Base-by-base conservation (phyloP, 1,284 basidiomycete species). In the Naganishia sp. region DNA sequence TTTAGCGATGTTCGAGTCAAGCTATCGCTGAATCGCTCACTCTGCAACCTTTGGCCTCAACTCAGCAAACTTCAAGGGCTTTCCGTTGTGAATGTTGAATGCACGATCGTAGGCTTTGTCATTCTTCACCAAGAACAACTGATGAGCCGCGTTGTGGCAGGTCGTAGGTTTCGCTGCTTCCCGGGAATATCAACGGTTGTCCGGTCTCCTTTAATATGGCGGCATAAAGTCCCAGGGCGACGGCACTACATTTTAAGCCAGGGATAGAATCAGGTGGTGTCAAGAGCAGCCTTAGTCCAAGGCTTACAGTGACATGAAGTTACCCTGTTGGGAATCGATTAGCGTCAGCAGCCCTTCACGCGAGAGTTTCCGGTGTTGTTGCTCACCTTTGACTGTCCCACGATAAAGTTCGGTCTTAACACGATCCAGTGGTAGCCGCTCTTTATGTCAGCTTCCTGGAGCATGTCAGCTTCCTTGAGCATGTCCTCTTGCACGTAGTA, bases 241-340 rank as follows among this genome's bases (percentile, higher is more conserved):
- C 54, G 39, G 54, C 36, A 15, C 54, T 55, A 31, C 45, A 53
- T 23, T 28, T 3, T 28, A 28, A 28, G 28, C 28, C 28, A 53
- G 13, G 25, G 33, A 53, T 31, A 2, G 0, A 31, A n/a, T 23
- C 16, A 55, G 36, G 9, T 36, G 5, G 36, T 9, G 54, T n/a
- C 3, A 3, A 55, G 33, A 55, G n/a, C 4, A 21, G 36, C 6
- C 3, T 18, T 9, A 2, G 7, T 18, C 6, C 11, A 13, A 13
- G 11, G 39, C 54, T 55, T 55, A 55, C 54, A 55, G 54, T 3
- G 54, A 55, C 54, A 55, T 43, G 36, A 55, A 55, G 21, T 55
- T 55, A 42, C 54, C 54, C 54, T 55, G n/a, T 25, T 23, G 15
- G 13, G n/a, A 23, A 11, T 10, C 33, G 18, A 9, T 55, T 16